A percentile compares a stretch with the other conserved stretches of the same genome.
Evolutionary conservation across 2,329 filamentous ascomycete species (phyloP).

Genomic region (Sordariomycetes sp.): DNA sequence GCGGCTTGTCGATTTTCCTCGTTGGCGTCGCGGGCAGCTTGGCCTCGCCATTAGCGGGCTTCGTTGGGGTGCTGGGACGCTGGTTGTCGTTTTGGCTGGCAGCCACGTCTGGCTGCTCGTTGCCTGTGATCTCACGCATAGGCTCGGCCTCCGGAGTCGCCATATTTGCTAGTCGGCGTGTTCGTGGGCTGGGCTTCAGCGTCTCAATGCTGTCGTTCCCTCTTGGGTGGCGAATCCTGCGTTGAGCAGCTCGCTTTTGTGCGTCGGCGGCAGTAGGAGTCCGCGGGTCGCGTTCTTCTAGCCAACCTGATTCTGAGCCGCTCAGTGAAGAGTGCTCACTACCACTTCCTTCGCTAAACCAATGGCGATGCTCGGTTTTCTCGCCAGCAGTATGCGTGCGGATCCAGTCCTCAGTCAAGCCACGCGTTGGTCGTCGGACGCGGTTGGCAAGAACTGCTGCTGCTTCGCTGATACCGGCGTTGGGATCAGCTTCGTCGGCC

Average conservation of each 20-base stretch:
- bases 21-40: conserved; percentile 23
- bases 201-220: conserved; percentile 49
- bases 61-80: conserved; percentile 15
- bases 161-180: conserved; percentile 17
- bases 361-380: conserved; percentile 62
- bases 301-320: conserved; percentile 49
- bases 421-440: conserved; percentile 47
- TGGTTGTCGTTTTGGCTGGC: conserved; percentile 12
- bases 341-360: conserved; percentile 66
- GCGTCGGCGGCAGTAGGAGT: conserved; percentile 34
- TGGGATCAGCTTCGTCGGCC: conserved; percentile 11
- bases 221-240: conserved; percentile 28
- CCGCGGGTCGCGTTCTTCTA: conserved; percentile 35
- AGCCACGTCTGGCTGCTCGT: conserved; percentile 15
- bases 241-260: conserved; percentile 14
- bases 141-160: conserved; percentile 18
- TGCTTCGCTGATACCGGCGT: conserved; percentile 37
- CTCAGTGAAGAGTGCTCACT: conserved; percentile 71
- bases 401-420: conserved; percentile 79
- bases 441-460: conserved; percentile 56
- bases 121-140: conserved; percentile 14
- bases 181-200: conserved; percentile 27
- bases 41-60: conserved; percentile 15
- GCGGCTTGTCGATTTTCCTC: conserved; percentile 22
- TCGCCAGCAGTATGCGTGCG: conserved; percentile 68